Evolutionary conservation across 2,329 filamentous ascomycete genomes (phyloP).

Genomic region (Elsinoe perseae): DNA sequence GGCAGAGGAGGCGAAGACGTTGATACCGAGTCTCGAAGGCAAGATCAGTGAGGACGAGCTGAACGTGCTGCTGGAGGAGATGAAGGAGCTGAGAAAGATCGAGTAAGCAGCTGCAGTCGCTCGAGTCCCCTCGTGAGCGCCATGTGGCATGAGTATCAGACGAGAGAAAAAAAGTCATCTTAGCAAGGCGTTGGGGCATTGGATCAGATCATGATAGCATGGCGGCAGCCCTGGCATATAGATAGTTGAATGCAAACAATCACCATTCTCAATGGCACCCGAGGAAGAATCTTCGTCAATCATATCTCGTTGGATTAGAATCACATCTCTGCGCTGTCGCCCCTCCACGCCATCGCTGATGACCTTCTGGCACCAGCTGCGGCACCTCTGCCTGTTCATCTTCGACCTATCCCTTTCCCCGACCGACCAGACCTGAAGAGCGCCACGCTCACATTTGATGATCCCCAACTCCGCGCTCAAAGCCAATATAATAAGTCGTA

Average conservation of each 20-base stretch:
- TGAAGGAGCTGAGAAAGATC: constrained; percentile 64
- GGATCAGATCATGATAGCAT: background rate
- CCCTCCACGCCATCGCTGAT: background rate
- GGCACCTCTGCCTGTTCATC: background rate
- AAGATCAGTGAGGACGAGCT: constrained; percentile 89
- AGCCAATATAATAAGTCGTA: background rate
- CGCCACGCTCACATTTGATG: background rate
- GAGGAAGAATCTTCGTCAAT: background rate
- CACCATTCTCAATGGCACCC: background rate
- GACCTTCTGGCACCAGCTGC: background rate
- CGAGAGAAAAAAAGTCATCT: constrained; percentile 2
- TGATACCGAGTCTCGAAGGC: constrained; percentile 80
- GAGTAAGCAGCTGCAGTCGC: background rate
- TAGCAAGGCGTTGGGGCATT: constrained; percentile 7
- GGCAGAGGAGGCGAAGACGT: constrained; percentile 89
- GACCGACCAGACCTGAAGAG: background rate
- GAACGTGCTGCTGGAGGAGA: constrained; percentile 80
- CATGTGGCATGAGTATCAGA: background rate
- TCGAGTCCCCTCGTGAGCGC: background rate
- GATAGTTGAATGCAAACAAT: background rate
- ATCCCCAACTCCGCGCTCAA: constrained; percentile 6
- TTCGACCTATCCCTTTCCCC: background rate
- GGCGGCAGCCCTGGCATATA: background rate
- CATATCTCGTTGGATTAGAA: constrained; percentile 5
- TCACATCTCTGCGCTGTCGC: background rate